A percentile compares a stretch with the other conserved stretches of the same genome.
These are phyloP conservation scores for Cardamine chenopodiifolia DNA, from an alignment of 345 rosid genomes.

Conservation along the genomic window DNA sequence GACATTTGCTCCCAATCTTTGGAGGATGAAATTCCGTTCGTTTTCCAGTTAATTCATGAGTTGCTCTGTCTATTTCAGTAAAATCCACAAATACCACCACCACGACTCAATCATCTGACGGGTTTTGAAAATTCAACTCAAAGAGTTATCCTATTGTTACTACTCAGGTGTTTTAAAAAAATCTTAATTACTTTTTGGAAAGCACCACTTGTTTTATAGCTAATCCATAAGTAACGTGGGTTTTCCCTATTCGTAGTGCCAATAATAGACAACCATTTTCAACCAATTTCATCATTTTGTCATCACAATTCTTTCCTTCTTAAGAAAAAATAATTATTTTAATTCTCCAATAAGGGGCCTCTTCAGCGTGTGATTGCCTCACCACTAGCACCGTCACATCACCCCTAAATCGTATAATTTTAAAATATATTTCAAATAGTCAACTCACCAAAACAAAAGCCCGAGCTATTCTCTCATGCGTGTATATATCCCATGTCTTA, in stretches of 20 bases:
- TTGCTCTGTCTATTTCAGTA: neutral
- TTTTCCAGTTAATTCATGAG: neutral
- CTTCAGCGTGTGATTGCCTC: constrained; percentile 24
- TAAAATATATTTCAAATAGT: constrained; percentile 32
- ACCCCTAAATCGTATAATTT: constrained; percentile 14
- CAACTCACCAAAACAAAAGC: constrained; percentile 30
- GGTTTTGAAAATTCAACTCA: neutral
- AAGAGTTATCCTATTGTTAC: neutral
- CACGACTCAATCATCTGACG: neutral
- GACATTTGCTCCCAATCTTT: no score
- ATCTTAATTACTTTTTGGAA: neutral
- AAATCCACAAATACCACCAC: neutral
- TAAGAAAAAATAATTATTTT: neutral
- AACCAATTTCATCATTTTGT: constrained; percentile 34
- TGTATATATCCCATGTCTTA: neutral
- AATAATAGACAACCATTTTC: constrained; percentile 23
- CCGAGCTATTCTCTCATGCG: constrained; percentile 17
- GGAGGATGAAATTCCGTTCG: no score
- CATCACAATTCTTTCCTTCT: constrained; percentile 30
- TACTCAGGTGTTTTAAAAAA: constrained; percentile 11
- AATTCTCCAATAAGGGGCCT: constrained; percentile 12
- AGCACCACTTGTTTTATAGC: constrained; percentile 11
- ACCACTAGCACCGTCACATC: constrained; percentile 20
- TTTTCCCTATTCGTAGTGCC: constrained; percentile 33
- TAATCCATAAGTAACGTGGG: constrained; percentile 34